Conservation (phyloP, 305 asterid species). For the Fraxinus xanthoxyloides region DNA sequence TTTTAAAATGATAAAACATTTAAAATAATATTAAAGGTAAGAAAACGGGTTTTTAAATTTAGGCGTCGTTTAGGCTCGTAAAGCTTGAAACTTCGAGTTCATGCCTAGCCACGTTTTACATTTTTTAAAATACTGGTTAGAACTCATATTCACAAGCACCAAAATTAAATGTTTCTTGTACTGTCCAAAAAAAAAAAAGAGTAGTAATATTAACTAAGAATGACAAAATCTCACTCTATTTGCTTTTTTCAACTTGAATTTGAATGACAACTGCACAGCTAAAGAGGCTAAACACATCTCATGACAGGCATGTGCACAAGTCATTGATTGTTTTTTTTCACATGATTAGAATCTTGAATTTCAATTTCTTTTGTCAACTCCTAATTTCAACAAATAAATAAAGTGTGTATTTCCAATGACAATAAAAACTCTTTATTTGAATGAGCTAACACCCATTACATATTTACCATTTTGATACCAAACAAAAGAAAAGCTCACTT, state of each 20-base stretch:
- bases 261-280: neutral
- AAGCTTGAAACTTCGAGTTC: too few species aligned
- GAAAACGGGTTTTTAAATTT: too few species aligned
- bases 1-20: too few species aligned
- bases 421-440: conserved; percentile 27
- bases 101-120: too few species aligned
- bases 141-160: neutral
- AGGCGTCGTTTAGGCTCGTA: too few species aligned
- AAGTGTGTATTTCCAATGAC: conserved; percentile 32
- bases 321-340: conserved; percentile 22
- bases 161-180: neutral
- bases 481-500: conserved; percentile 43
- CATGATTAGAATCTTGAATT: conserved; percentile 24
- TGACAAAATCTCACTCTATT: neutral
- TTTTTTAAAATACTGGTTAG: too few species aligned
- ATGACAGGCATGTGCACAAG: conserved; percentile 12
- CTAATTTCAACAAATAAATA: neutral
- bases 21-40: too few species aligned
- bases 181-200: neutral
- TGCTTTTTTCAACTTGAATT: neutral
- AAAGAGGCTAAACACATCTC: neutral
- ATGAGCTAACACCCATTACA: conserved; percentile 57
- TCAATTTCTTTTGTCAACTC: neutral
- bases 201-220: neutral
- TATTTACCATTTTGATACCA: conserved; percentile 42